A percentile compares a stretch with the other conserved stretches of the same genome.
These are phyloP conservation scores for Amphirosellinia nigrospora DNA, from an alignment of 495 filamentous ascomycete genomes.

Conservation along the genomic window DNA sequence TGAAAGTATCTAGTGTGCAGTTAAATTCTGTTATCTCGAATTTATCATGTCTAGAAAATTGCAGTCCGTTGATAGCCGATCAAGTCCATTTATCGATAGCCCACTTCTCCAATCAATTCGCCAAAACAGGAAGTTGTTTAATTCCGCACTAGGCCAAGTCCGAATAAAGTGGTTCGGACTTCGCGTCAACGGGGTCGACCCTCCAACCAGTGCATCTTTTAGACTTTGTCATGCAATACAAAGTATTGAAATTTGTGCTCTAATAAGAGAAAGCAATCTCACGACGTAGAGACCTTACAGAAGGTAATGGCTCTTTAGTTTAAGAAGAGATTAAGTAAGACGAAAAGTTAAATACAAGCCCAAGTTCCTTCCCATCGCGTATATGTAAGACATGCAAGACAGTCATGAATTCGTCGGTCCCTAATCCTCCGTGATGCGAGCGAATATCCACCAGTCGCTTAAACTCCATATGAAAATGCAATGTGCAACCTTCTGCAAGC, in stretches of 20 bases:
- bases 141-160: slow-evolving; percentile 6
- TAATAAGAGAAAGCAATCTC: neutral
- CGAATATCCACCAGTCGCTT: slow-evolving; percentile 31
- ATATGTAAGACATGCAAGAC: slow-evolving; percentile 15
- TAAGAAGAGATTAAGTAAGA: neutral
- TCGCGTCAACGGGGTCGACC: neutral
- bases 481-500: slow-evolving; percentile 25
- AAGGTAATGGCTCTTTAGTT: neutral
- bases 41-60: no score
- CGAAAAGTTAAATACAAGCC: slow-evolving; percentile 9
- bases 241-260: neutral
- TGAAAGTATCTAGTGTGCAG: no score
- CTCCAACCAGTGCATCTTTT: neutral
- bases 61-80: neutral
- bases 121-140: slow-evolving; percentile 7
- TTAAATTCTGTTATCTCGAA: neutral
- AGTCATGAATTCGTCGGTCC: slow-evolving; percentile 26
- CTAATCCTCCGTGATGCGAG: slow-evolving; percentile 31
- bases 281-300: neutral
- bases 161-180: slow-evolving; percentile 8
- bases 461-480: slow-evolving; percentile 40
- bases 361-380: slow-evolving; percentile 20
- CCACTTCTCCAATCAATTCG: neutral
- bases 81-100: neutral
- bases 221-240: neutral